Evolutionary conservation across 2,329 filamentous ascomycete genomes (phyloP), one percentile per base, ranked within the genome.

Genomic region (Fusarium luffae): DNA sequence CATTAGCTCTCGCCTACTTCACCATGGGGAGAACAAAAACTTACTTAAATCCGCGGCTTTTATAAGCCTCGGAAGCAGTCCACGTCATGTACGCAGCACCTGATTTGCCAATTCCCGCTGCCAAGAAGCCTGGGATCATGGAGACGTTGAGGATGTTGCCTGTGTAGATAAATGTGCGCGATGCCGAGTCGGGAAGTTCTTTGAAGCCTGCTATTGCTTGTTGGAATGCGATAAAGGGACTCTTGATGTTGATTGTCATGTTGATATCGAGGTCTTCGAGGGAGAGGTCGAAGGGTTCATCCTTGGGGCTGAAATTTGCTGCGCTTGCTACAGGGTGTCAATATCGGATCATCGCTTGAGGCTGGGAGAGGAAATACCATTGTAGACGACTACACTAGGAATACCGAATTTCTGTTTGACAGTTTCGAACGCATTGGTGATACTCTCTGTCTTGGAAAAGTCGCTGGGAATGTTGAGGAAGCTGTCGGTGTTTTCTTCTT

Each of bases 121-220:
- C 74, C 37, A 84, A 40, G n/a, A 83, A 71, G 8, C 59, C 49
- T 3, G 77, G 70, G 3, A 82, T 61, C 8, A 77, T 68, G 0
- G 55, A 56, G 0, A 69, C 69, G 58, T 84, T 84, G 4, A 82
- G 70, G 1, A 77, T 74, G 54, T 85, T 84, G 0, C 82, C 83
- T 0, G 82, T 84, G 68, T 79, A 83, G 40, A 85, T 82, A 63
- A 84, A 84, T 0, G 81, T 79, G 55, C 78, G 80, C 1, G 78
- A 70, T 0, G 72, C 71, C 2, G 72, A 66, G 0, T 66, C 60
- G 0, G 80, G 76, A 3, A 84, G 76, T 41, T 72, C 23, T 1
- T 54, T 28, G 7, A 73, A 72, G 6, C 64, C 68, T 3, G 40
- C 18, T 14, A 58, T 40, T 18, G 69, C 68, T 21, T 71, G 58